Base-by-base conservation (phyloP, 2,329 filamentous ascomycete species). In the Fonsecaea pugnacius region DNA sequence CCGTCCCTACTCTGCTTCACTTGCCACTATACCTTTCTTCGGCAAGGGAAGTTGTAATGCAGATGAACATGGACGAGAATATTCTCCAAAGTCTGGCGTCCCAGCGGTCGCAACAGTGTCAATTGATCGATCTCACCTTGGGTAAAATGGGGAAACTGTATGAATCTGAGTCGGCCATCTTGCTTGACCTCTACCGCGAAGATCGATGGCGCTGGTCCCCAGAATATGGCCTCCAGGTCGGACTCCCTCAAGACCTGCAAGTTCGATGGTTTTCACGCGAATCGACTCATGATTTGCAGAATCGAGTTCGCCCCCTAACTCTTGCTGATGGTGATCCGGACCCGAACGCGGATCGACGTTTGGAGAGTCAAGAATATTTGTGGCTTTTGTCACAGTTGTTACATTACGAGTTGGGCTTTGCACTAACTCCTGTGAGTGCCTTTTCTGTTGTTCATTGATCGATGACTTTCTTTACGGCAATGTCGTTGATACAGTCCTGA, bases 371-470 rank as follows among this genome's bases (percentile, higher is more conserved):
- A 38, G 58, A 54, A 32, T 60, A 40, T 18, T 30, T 54, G 16
- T 60, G 58, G 50, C 48, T 46, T 18, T 24, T 60, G 14, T 21
- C 58, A 14, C 58, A 60, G 48, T 18, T 53, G 16, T 35, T 60
- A 21, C 58, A 60, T 12, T 60, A 60, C 36, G 18, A 48, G 10
- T 46, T 60, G 24, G 48, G 36, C 12, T 53, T 53, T 18, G 48
- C 58, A 5, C 12, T 24, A 18, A 60, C 58, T 36, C 33, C 33
- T 48, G 43, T 48, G 5, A 48, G 43, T 27, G 4, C 7, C 5
- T 46, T 46, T 16, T 10, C 21, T 24, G 16, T 10, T 9, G 27
- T 30, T 14, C 18, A 27, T 21, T 3, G 10, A 9, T 8, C 21
- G 40, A 21, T 21, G 8, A 10, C 10, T 46, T 4, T 8, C 21